Base-by-base conservation (phyloP, 176 grass and related monocot genomes). In the Metroxylon sagu region DNA sequence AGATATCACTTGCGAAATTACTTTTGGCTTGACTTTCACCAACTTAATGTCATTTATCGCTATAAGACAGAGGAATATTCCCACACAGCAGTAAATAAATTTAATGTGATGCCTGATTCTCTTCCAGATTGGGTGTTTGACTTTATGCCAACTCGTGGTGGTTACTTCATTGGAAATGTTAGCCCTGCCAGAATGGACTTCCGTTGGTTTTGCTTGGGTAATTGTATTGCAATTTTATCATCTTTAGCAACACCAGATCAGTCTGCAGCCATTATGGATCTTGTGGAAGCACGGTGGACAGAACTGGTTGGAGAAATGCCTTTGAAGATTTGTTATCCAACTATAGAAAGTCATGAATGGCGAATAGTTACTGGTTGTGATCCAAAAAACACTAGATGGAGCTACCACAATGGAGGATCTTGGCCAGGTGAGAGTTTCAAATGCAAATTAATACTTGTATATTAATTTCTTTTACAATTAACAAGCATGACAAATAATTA, bases 1-100 rank as follows among this genome's bases (percentile, higher is more conserved):
- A 75, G 72, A 29, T 82, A 71, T 69, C 79, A 82, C 59, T 76
- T 82, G 79, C 57, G 72, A 57, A 82, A 66, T 53, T 82, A 76
- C 53, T 82, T 82, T 62, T 82, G 79, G 79, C 72, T 82, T 1
- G 79, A 82, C 29, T 82, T 82, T 48, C 79, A 76, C 48, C 79
- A 76, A 27, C 28, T 82, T 26, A 81, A 81, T 57, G 79, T 71
- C 65, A 81, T 76, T 65, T 81, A 81, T 48, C 71, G 79, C 48
- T 81, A 81, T 50, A 81, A 81, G 56, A 81, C 79, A 0, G 79
- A 82, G 35, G 79, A 82, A 43, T 82, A 82, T 26, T 82, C 79
- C 2, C 79, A 81, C 26, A 76, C 79, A 18, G 79, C 72, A 1
- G 52, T 68, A 27, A 82, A 81, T 39, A 78, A 78, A 48, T 78